Percentiles rank a stretch among this genome's conserved stretches.
Conservation (phyloP, 1,139 yeast species). For the Diutina ranongensis region DNA sequence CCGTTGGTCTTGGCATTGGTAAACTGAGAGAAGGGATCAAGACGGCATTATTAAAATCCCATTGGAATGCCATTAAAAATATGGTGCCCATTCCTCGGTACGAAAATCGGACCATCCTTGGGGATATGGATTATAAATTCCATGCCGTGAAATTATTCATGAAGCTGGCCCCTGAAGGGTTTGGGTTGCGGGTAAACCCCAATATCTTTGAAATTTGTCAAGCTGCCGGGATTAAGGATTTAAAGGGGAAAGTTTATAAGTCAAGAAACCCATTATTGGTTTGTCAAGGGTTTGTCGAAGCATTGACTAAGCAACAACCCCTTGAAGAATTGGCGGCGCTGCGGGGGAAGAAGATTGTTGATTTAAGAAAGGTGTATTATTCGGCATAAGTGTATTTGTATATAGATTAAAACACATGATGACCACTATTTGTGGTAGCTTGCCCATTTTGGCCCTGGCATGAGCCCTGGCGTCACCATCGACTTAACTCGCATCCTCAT, state of each 20-base stretch:
- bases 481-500: neutral
- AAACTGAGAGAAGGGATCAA: conserved; percentile 72
- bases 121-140: conserved; percentile 70
- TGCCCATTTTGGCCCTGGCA: no score
- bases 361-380: conserved; percentile 83
- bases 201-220: conserved; percentile 86
- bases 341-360: conserved; percentile 92
- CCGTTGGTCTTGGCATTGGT: conserved; percentile 94
- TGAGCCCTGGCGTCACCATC: no score
- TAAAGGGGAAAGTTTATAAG: conserved; percentile 83
- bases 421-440: neutral
- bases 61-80: conserved; percentile 90
- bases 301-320: conserved; percentile 68
- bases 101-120: conserved; percentile 85
- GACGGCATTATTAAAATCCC: conserved; percentile 75
- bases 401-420: neutral
- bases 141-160: conserved; percentile 79
- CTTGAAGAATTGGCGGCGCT: conserved; percentile 82
- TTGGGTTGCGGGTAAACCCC: conserved; percentile 88
- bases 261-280: conserved; percentile 94
- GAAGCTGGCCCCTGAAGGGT: conserved; percentile 87
- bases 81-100: conserved; percentile 73
- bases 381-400: conserved; percentile 24
- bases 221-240: conserved; percentile 89
- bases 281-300: conserved; percentile 82